phyloP scores from a whole-genome alignment of 768 basidiomycete species.

The Amylocystis lapponica region DNA sequence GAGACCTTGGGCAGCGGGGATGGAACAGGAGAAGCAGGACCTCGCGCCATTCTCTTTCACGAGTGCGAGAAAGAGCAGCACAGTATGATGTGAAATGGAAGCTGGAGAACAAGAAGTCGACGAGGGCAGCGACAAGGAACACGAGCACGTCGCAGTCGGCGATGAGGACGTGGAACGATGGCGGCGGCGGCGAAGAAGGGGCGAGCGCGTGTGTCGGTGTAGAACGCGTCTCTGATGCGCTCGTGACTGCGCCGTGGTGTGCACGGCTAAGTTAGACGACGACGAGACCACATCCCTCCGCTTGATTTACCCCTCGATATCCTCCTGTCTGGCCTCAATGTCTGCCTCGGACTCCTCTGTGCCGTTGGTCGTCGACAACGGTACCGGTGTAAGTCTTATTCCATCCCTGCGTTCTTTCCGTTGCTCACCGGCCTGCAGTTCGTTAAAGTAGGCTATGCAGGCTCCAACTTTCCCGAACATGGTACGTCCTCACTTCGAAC shows the following conservation, averaged over 20 bases:
- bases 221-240: slow-evolving; percentile 5
- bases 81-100: too few species aligned
- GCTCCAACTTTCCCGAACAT: slow-evolving; percentile 62
- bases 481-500: slow-evolving; percentile 27
- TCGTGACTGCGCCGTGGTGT: slow-evolving; percentile 3
- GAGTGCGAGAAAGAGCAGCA: too few species aligned
- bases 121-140: too few species aligned
- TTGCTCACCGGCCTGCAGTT: slow-evolving; percentile 32
- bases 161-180: not conserved
- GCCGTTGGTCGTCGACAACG: slow-evolving; percentile 56
- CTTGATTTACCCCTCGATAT: not conserved
- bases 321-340: too few species aligned
- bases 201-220: not conserved
- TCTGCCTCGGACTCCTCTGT: slow-evolving; percentile 29
- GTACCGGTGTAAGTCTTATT: slow-evolving; percentile 46
- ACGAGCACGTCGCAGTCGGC: too few species aligned
- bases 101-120: too few species aligned
- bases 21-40: slow-evolving; percentile 32
- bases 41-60: slow-evolving; percentile 36
- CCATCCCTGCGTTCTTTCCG: not conserved
- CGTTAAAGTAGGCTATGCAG: slow-evolving; percentile 60
- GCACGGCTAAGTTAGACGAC: not conserved
- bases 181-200: not conserved
- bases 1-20: slow-evolving; percentile 56
- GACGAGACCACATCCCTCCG: slow-evolving; percentile 8